Base-by-base conservation (phyloP, 768 basidiomycete genomes). In the Neoboletus magnificus region DNA sequence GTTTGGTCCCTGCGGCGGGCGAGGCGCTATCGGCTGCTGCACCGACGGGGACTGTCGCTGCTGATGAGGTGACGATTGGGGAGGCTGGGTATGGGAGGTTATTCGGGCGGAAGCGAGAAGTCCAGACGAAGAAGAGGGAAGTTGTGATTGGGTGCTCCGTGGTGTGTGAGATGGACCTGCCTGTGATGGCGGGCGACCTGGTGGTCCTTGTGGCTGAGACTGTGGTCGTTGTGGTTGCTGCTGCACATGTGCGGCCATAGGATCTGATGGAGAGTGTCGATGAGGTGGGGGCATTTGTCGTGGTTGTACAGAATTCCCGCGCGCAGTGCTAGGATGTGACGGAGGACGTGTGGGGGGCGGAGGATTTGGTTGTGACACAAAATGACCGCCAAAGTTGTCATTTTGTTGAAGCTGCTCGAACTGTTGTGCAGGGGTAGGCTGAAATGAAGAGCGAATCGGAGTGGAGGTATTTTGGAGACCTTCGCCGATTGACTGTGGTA, bases 351-450 rank as follows among this genome's bases (percentile, higher is more conserved):
- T 62, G 52, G 68, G 76, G 10, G 70, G 76, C 5, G 68, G 71
- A 64, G 67, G 72, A 66, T 65, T 78, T 67, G 56, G 70, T 67
- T 76, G 76, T 7, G 67, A 52, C 30, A 68, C 68, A 49, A 76
- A 78, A 59, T 71, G 68, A 52, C 62, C 30, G 33, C 58, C 43
- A 53, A 72, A 78, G 35, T 55, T 64, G 45, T 75, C 71, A 51
- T 57, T 59, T 59, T 74, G 71, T 56, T 76, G 78, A 76, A 84
- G 82, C 62, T 83, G 77, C 52, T 81, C 81, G 57, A 80, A 78
- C 52, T 82, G 80, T 63, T 89, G 86, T 3, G 84, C 83, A 2
- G 87, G 85, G 0, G 86, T 87, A 13, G 77, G 65, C 29, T 78
- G 77, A 62, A 84, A 83, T 9, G 69, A 64, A 6, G 72, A 30